These are phyloP conservation scores for Vishniacozyma victoriae DNA, from an alignment of 768 basidiomycete species.

Conservation along the genomic window DNA sequence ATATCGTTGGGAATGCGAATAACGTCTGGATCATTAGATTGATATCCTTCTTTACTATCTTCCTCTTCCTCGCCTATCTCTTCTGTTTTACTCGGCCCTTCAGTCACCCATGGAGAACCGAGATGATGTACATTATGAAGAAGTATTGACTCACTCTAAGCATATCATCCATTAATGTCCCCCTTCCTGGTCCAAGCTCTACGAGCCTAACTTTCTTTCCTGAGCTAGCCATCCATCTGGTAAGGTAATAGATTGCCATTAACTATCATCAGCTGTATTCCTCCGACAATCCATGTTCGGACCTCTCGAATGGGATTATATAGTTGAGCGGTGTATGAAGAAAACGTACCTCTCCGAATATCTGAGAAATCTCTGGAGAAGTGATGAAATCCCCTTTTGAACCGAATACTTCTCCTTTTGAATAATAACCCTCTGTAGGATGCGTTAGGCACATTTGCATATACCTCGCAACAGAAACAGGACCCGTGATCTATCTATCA, in stretches of 20 bases:
- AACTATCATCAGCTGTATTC: constrained; percentile 55
- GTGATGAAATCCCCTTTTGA: constrained; percentile 87
- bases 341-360: constrained; percentile 82
- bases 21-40: constrained; percentile 39
- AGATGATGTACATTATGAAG: too few relatives aligned
- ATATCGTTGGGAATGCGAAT: constrained; percentile 26
- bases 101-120: too few relatives aligned
- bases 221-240: constrained; percentile 62
- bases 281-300: neutral
- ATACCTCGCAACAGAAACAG: constrained; percentile 78
- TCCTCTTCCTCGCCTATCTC: too few relatives aligned
- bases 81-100: too few relatives aligned
- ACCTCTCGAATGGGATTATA: neutral
- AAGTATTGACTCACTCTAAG: constrained; percentile 64
- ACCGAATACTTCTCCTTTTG: constrained; percentile 72
- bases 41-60: too few relatives aligned
- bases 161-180: constrained; percentile 85
- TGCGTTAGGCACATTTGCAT: constrained; percentile 88
- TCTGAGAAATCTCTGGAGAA: constrained; percentile 90
- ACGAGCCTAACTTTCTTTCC: constrained; percentile 58
- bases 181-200: constrained; percentile 89
- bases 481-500: constrained; percentile 67
- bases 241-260: constrained; percentile 76
- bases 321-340: constrained; percentile 1
- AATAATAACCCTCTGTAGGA: constrained; percentile 89